Base-by-base conservation (phyloP, 2,329 filamentous ascomycete species). In the Kalmusia sp. region DNA sequence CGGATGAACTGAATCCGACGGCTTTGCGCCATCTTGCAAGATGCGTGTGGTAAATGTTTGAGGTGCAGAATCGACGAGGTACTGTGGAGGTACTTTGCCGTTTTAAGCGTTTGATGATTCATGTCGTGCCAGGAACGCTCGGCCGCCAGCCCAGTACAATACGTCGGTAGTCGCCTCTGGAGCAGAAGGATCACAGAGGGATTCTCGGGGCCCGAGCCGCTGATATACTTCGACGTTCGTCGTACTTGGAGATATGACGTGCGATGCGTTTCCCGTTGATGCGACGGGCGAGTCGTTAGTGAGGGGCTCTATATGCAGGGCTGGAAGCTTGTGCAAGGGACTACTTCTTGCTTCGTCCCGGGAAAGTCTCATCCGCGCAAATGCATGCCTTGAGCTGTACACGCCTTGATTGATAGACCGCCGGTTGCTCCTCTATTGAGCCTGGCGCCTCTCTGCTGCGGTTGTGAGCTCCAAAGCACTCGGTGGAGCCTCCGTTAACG, bases 31-130 rank as follows among this genome's bases (percentile, higher is more conserved):
- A 49, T 57, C 53, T 51, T 58, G 56, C 52, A 55, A 52, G 54
- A 67, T 54, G 38, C 57, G 59, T 63, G 57, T 65, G 60, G 62
- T 59, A 65, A 64, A 57, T 59, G 67, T 67, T 62, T 68, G 64
- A 63, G 59, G 52, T 67, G 65, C 66, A 66, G 64, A 55, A 64
- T 64, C 55, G 55, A 55, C 54, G 59, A 63, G 57, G 58, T 31
- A 34, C 30, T 19, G 15, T 43, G 39, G 30, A 46, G 43, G 55
- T 68, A 54, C 70, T 66, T 71, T 70, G 59, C 70, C 68, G 45
- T 58, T 71, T 72, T 60, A 54, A 70, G 69, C 64, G 58, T 59
- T 64, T 66, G 51, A 72, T 73, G 70, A 73, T 22, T 46, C 43
- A 46, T 46, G 43, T 22, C 30, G 21, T 35, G 30, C 43, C 43